Evolutionary conservation across 2,329 filamentous ascomycete species (phyloP).

Genomic region (Xylariaceae sp.): DNA sequence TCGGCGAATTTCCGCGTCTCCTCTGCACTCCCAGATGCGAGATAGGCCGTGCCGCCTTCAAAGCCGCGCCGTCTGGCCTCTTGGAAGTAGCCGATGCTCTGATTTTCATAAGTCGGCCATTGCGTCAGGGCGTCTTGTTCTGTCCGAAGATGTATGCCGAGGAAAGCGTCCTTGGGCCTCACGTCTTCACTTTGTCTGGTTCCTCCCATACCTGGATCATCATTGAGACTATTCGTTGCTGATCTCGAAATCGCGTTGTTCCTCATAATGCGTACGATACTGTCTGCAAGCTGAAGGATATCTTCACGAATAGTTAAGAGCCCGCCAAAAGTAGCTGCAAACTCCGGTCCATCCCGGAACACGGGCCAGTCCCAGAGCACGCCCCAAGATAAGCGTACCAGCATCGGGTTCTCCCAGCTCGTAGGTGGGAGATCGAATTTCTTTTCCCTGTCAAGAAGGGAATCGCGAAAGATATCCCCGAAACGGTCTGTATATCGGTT

Average conservation of each 20-base stretch:
- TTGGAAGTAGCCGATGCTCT: constrained; percentile 37
- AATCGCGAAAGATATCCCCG: constrained; percentile 29
- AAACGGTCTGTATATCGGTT: constrained; percentile 38
- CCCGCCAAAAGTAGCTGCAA: constrained; percentile 41
- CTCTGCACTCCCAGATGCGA: constrained; percentile 41
- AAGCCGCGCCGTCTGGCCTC: constrained; percentile 30
- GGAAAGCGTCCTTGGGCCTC: constrained; percentile 19
- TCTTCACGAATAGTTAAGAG: constrained; percentile 37
- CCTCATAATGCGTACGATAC: constrained; percentile 14
- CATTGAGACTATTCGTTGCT: constrained; percentile 17
- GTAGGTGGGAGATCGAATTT: constrained; percentile 16
- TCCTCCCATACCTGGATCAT: constrained; percentile 12
- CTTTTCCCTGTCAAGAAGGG: constrained; percentile 20
- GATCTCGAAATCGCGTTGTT: no score
- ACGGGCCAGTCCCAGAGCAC: constrained; percentile 43
- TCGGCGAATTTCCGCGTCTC: constrained; percentile 35
- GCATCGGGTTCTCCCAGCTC: constrained; percentile 28
- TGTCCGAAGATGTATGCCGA: constrained; percentile 43
- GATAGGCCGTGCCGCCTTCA: constrained; percentile 34
- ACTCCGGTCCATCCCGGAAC: constrained; percentile 42
- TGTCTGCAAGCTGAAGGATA: constrained; percentile 26
- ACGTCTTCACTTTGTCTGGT: neutral
- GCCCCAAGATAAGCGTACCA: constrained; percentile 38
- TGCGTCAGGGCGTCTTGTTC: constrained; percentile 41
- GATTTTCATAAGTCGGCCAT: constrained; percentile 42